Evolutionary conservation across 352 stramenopile species (phyloP).

Genomic region (Phytophthora megakarya): DNA sequence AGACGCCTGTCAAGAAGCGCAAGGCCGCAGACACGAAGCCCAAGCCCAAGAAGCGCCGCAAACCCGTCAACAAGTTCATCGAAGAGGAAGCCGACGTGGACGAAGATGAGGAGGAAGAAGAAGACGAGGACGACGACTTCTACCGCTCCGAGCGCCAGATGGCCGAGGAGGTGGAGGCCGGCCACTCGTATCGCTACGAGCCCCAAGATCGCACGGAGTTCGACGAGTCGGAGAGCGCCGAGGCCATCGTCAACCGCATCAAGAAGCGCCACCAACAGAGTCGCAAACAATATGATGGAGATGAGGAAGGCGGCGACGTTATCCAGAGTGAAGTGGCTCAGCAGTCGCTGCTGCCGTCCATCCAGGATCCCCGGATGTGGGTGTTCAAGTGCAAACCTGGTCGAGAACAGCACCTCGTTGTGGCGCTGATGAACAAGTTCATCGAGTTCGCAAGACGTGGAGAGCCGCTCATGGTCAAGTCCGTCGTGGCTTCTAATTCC

Average conservation of each 20-base stretch:
- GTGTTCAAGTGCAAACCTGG: slow-evolving; percentile 92
- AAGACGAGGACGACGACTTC: slow-evolving; percentile 84
- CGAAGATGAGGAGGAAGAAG: slow-evolving; percentile 87
- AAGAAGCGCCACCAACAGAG: slow-evolving; percentile 90
- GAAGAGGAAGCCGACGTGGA: slow-evolving; percentile 89
- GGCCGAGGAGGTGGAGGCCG: slow-evolving; percentile 74
- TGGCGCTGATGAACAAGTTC: slow-evolving; percentile 92
- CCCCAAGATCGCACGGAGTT: slow-evolving; percentile 73
- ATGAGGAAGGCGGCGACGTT: slow-evolving; percentile 82
- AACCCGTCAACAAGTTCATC: slow-evolving; percentile 90
- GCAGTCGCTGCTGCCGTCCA: slow-evolving; percentile 87
- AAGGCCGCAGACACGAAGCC: slow-evolving; percentile 66
- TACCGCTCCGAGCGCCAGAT: slow-evolving; percentile 78
- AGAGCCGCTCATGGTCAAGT: slow-evolving; percentile 86
- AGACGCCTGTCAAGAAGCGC: slow-evolving; percentile 74
- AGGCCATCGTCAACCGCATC: slow-evolving; percentile 88
- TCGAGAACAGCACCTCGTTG: slow-evolving; percentile 85
- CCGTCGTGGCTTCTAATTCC: slow-evolving; percentile 84
- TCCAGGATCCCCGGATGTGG: slow-evolving; percentile 90
- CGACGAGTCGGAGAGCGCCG: slow-evolving; percentile 81
- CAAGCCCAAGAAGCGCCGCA: slow-evolving; percentile 87
- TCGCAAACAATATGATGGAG: slow-evolving; percentile 83
- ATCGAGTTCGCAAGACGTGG: slow-evolving; percentile 84
- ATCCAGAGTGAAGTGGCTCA: slow-evolving; percentile 88
- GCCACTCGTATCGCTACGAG: slow-evolving; percentile 75